A percentile compares a stretch with the other conserved stretches of the same genome.
Conservation (phyloP, 306 rosid genomes). For the Medicago arabica region DNA sequence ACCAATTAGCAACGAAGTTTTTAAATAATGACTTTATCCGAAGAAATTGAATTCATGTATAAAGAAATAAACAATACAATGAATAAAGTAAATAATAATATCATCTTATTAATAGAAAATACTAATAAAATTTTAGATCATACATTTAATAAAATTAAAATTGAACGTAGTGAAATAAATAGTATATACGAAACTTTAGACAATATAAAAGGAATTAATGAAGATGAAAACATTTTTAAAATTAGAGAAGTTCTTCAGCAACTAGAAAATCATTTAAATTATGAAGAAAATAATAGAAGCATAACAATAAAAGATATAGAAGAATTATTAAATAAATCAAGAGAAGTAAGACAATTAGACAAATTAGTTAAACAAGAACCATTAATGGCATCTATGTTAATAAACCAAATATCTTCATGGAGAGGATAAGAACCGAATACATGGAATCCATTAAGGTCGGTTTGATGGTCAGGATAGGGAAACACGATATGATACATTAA, state of each 20-base stretch:
- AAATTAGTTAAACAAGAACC: not conserved
- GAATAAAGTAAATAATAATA: not conserved
- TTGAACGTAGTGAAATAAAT: not conserved
- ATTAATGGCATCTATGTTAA: not conserved
- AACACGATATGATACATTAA: too few species aligned
- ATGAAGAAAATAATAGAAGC: not conserved
- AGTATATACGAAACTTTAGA: not conserved
- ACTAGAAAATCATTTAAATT: not conserved
- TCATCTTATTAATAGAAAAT: not conserved
- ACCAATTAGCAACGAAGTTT: too few species aligned
- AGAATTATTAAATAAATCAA: not conserved
- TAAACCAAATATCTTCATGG: not conserved
- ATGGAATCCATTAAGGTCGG: not conserved
- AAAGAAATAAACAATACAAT: not conserved
- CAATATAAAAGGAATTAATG: not conserved
- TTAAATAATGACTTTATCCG: not conserved
- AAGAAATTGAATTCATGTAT: not conserved
- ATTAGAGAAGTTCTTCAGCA: not conserved
- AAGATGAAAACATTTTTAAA: not conserved
- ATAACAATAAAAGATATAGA: not conserved
- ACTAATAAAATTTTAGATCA: not conserved
- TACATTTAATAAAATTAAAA: not conserved
- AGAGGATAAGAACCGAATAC: not conserved
- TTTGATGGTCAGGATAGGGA: too few species aligned
- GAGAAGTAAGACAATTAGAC: not conserved